phyloP scores from a whole-genome alignment of 345 rosid species.

The Boechera divaricarpa region DNA sequence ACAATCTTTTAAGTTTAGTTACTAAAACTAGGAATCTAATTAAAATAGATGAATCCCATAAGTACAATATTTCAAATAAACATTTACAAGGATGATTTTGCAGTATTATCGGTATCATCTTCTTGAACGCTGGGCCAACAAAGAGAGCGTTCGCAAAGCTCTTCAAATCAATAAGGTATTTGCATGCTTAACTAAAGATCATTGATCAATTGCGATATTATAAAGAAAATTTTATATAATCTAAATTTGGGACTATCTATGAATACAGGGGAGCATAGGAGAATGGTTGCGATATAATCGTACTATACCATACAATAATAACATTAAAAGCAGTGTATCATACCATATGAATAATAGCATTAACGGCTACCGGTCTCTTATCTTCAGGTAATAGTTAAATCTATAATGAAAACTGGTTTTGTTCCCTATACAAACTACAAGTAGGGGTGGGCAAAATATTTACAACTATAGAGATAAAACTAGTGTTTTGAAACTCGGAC shows the following conservation, averaged over 20 bases:
- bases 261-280: slow-evolving; percentile 19
- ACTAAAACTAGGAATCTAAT: too few relatives aligned
- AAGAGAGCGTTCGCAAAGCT: slow-evolving; percentile 17
- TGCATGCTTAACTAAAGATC: not conserved
- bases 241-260: not conserved
- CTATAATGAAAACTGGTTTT: not conserved
- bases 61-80: not conserved
- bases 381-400: slow-evolving; percentile 11
- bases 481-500: too few relatives aligned
- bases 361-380: slow-evolving; percentile 22
- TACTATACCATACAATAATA: not conserved
- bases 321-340: not conserved
- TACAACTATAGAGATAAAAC: too few relatives aligned
- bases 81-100: not conserved
- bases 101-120: slow-evolving; percentile 18
- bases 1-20: too few relatives aligned
- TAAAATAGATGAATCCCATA: too few relatives aligned
- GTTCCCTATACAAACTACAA: not conserved
- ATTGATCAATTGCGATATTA: too few relatives aligned
- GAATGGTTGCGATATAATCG: slow-evolving; percentile 26
- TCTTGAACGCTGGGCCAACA: slow-evolving; percentile 14
- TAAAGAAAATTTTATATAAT: too few relatives aligned
- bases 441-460: not conserved
- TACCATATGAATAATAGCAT: slow-evolving; percentile 30
- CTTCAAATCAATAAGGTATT: slow-evolving; percentile 29